Percentiles rank a stretch among this genome's conserved stretches.
phyloP scores from a whole-genome alignment of 768 basidiomycete genomes.

The Trametes punicea region DNA sequence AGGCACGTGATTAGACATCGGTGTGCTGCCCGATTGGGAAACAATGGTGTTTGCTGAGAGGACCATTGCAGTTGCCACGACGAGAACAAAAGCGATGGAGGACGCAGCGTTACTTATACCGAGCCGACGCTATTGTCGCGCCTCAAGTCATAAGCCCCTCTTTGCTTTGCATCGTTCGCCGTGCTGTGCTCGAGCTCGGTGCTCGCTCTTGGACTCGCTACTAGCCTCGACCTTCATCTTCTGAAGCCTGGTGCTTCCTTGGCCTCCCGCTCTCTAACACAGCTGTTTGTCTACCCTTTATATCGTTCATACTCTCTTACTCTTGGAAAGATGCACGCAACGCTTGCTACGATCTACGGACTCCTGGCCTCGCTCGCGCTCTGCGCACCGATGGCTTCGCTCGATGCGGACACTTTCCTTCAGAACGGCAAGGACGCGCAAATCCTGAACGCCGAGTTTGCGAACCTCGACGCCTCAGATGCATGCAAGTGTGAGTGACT shows the following conservation, averaged over 20 bases:
- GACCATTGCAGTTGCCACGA: not conserved
- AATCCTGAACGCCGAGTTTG: slow-evolving; percentile 46
- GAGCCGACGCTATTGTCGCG: slow-evolving; percentile 3
- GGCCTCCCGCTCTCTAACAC: slow-evolving; percentile 7
- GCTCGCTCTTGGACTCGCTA: slow-evolving; percentile 4
- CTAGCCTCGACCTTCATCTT: not conserved
- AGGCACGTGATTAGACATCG: slow-evolving; percentile 6
- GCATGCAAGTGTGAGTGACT: slow-evolving; percentile 42
- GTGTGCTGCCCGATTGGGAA: slow-evolving; percentile 15
- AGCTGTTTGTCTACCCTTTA: too few species aligned
- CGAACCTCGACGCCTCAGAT: slow-evolving; percentile 37
- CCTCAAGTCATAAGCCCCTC: not conserved
- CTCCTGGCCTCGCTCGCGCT: not conserved
- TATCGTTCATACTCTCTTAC: not conserved
- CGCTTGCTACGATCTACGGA: not conserved
- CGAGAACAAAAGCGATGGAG: slow-evolving; percentile 17
- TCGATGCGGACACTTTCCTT: slow-evolving; percentile 42
- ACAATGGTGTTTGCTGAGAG: slow-evolving; percentile 13
- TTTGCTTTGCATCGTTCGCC: not conserved
- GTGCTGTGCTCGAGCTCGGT: slow-evolving; percentile 15
- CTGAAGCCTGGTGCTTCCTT: slow-evolving; percentile 30
- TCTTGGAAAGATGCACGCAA: not conserved
- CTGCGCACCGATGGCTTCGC: slow-evolving; percentile 21
- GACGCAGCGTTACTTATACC: not conserved
- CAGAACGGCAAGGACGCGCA: slow-evolving; percentile 51